Conservation (phyloP, 805 yeast species). For the Maudiozyma bulderi region DNA sequence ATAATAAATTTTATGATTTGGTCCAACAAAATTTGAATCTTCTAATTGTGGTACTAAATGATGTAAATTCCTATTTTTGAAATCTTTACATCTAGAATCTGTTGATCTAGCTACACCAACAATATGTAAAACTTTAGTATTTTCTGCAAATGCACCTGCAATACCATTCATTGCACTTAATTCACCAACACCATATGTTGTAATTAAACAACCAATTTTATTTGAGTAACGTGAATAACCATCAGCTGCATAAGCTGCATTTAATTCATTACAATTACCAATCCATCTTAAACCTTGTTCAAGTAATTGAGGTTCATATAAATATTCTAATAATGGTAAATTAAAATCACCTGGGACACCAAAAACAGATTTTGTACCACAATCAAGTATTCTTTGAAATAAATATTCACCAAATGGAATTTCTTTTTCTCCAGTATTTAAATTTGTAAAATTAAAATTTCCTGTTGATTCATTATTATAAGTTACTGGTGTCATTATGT, state of each 20-base stretch:
- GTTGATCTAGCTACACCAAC: slow-evolving; percentile 44
- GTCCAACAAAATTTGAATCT: slow-evolving; percentile 37
- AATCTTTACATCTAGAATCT: slow-evolving; percentile 6
- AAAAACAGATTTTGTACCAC: slow-evolving; percentile 52
- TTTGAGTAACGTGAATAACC: slow-evolving; percentile 67
- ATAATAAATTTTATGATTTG: slow-evolving; percentile 61
- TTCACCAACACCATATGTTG: slow-evolving; percentile 86
- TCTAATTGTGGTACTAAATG: slow-evolving; percentile 47
- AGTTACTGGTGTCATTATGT: slow-evolving; percentile 3
- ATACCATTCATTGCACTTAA: slow-evolving; percentile 75
- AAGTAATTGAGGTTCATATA: slow-evolving; percentile 33
- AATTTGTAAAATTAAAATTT: neutral
- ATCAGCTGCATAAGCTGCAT: slow-evolving; percentile 84
- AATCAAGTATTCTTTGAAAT: slow-evolving; percentile 44
- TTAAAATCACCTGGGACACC: slow-evolving; percentile 81
- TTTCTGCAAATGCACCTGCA: slow-evolving; percentile 76
- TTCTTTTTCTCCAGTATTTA: slow-evolving; percentile 1
- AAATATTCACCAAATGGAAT: slow-evolving; percentile 58
- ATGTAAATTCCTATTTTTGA: slow-evolving; percentile 35
- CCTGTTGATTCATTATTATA: neutral
- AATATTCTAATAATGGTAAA: slow-evolving; percentile 54
- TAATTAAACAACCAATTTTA: slow-evolving; percentile 53
- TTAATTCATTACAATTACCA: slow-evolving; percentile 82
- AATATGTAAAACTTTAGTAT: slow-evolving; percentile 68
- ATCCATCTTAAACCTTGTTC: slow-evolving; percentile 48